Evolutionary conservation across 306 rosid species (phyloP), one percentile per base, ranked within the genome.

Genomic region (Luffa aegyptiaca): DNA sequence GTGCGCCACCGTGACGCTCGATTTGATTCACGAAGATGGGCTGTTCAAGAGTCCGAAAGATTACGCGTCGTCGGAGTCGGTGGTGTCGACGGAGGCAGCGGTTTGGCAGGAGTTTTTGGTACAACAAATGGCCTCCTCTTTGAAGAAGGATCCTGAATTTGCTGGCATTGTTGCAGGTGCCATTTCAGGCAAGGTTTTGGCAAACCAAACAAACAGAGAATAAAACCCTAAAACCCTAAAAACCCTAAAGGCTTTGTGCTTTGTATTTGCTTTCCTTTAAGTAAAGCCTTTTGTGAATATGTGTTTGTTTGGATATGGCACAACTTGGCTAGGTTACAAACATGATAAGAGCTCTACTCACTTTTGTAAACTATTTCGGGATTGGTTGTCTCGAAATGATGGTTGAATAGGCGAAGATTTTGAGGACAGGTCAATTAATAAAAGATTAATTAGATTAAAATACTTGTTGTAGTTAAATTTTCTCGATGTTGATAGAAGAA

Each of bases 121-220:
- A 76, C 92, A 87, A 84, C 91, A 88, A 84, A 90, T 94, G 98
- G 92, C 94, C 61, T 86, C 88, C 71, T 94, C 96, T 51, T 84
- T 94, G 87, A 88, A 93, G 74, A 85, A 81, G 66, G 94, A 94
- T 83, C 92, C 97, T 75, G 91, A 76, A 71, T 92, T 94, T 86
- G 87, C 93, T 31, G 81, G 87, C 41, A 90, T 92, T 33, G 87
- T 94, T 81, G 92, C 97, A 18, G 76, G 82, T 17, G 98, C 94
- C 51, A 92, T 94, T 84, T 88, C 96, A 2, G 90, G 89, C 41
- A 12, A 71, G 41, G 56, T 44, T 71, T 71, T 71, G 56, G 76
- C 57, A 39, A 66, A 26, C 87, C 77, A 85, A 87, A 73, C 44
- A 73, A 72, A 12, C 20, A 12, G 41, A 72, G 57, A 45, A 44